Conservation (phyloP, 805 yeast genomes). For the Maudiozyma turicensis region DNA sequence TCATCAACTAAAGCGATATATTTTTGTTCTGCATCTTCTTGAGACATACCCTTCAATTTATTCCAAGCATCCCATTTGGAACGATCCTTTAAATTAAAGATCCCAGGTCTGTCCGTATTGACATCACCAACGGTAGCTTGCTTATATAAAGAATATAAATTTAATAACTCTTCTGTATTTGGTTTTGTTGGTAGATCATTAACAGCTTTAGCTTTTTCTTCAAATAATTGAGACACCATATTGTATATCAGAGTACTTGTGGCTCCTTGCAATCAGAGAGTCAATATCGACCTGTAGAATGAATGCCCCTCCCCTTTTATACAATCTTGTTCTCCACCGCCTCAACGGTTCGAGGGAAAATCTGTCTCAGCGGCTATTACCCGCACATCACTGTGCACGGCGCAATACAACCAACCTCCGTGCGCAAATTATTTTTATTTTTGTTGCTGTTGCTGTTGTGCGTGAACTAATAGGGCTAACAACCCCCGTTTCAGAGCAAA, state of each 20-base stretch:
- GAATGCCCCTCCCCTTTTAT: too few relatives aligned
- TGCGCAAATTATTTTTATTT: not conserved
- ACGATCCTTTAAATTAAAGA: slow-evolving; percentile 88
- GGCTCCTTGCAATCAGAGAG: not conserved
- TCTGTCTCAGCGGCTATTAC: not conserved
- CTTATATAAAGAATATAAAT: slow-evolving; percentile 86
- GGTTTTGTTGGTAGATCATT: slow-evolving; percentile 69
- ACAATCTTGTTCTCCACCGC: too few relatives aligned
- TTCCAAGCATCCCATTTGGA: slow-evolving; percentile 98
- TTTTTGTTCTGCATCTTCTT: slow-evolving; percentile 84
- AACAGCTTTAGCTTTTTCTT: slow-evolving; percentile 64
- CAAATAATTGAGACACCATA: slow-evolving; percentile 30
- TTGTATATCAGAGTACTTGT: not conserved
- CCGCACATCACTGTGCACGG: not conserved
- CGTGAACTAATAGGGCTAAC: not conserved
- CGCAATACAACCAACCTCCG: not conserved
- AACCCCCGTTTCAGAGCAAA: too few relatives aligned
- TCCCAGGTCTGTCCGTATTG: slow-evolving; percentile 74
- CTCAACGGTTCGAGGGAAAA: too few relatives aligned
- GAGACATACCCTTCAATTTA: slow-evolving; percentile 70
- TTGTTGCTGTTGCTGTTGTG: not conserved
- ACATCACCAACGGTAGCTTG: slow-evolving; percentile 95
- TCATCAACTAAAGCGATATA: slow-evolving; percentile 61
- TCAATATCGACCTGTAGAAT: too few relatives aligned
- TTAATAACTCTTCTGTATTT: slow-evolving; percentile 72